Conservation (phyloP, 768 basidiomycete genomes). For the Phylloporus sp. region DNA sequence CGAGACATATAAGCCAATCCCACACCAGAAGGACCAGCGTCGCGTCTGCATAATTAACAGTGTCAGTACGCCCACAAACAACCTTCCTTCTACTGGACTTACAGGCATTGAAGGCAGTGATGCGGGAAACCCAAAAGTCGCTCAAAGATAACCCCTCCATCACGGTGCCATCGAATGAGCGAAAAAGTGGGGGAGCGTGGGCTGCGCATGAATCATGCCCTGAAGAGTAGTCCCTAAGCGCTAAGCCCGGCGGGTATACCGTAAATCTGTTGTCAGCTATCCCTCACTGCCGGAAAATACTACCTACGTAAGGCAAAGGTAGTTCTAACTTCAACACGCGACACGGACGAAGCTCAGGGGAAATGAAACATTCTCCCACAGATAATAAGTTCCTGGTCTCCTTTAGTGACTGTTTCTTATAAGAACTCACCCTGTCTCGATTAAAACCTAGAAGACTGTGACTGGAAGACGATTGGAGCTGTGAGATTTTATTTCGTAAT, state of each 20-base stretch:
- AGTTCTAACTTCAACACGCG: not conserved
- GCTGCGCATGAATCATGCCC: not conserved
- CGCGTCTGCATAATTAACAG: not conserved
- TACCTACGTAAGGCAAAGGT: not conserved
- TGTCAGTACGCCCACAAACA: not conserved
- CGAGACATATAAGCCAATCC: slow-evolving; percentile 11
- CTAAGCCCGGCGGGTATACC: not conserved
- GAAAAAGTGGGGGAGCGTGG: not conserved
- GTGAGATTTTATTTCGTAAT: not conserved
- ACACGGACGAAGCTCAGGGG: not conserved
- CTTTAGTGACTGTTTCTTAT: not conserved
- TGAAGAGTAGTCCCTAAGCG: not conserved
- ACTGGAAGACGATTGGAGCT: not conserved
- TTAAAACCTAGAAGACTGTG: not conserved
- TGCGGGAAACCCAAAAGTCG: slow-evolving; percentile 12
- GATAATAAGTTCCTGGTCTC: not conserved
- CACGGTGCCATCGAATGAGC: not conserved
- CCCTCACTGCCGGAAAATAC: not conserved
- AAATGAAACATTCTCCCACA: not conserved
- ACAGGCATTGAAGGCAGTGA: slow-evolving; percentile 10
- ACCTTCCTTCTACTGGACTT: not conserved
- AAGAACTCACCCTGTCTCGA: not conserved
- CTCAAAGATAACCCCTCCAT: slow-evolving; percentile 4
- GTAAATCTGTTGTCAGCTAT: not conserved
- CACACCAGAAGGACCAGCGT: slow-evolving; percentile 4